Base-by-base conservation (phyloP, 2,329 filamentous ascomycete species). In the Aspergillus fischeri region DNA sequence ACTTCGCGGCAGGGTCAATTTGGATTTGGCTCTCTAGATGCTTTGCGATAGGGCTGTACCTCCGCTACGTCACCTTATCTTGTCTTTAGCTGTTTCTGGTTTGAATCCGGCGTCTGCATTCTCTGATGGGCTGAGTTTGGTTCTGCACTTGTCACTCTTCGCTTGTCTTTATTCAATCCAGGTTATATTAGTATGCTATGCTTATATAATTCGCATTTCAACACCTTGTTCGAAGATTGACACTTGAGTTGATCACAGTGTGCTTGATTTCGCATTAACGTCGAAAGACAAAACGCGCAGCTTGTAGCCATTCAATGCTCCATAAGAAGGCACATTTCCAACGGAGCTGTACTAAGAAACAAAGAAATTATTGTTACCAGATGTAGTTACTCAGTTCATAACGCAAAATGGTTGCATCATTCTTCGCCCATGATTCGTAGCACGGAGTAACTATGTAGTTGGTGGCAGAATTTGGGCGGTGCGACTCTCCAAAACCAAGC, bases 101-200 rank as follows among this genome's bases (percentile, higher is more conserved):
- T 66, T 53, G 61, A 56, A 54, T 65, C 60, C 62, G 70, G 72
- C 69, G 70, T 74, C 69, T 67, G 65, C 66, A 70, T 72, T 56
- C 65, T 63, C 60, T 59, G 58, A 64, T 65, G 66, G 67, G 65
- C 62, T 64, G 55, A 68, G 63, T 67, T 47, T 62, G 53, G 62
- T 66, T 63, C 63, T 66, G 63, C 59, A 56, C 61, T 59, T 58
- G 55, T 60, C 67, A 53, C 35, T 29, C 44, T 59, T 60, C 53
- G 52, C 55, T 54, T 58, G 48, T 61, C 62, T 60, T 58, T 45
- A 52, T 55, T 49, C 52, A 59, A 60, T 54, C 44, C 54, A 55
- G 57, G 62, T 62, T 60, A 59, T 56, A 53, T 61, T 60, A 70
- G 70, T 72, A 72, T 72, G 64, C 62, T 65, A 71, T 65, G 60